phyloP scores from a whole-genome alignment of 2,329 filamentous ascomycete genomes.

The Xylariaceae sp. region DNA sequence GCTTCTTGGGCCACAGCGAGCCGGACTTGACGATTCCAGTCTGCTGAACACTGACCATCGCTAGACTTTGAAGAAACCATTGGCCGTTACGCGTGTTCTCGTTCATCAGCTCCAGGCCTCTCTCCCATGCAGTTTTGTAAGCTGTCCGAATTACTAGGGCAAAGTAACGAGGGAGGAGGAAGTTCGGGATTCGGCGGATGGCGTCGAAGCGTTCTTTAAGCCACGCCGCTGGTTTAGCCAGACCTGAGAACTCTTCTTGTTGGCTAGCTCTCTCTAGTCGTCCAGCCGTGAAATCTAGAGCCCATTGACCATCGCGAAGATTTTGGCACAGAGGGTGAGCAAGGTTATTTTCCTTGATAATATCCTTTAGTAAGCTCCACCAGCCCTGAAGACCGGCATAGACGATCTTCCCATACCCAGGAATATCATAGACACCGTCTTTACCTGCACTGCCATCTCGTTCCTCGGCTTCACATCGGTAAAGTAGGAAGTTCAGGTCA shows the following conservation, averaged over 20 bases:
- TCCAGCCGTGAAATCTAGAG: slow-evolving; percentile 79
- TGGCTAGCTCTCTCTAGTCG: slow-evolving; percentile 70
- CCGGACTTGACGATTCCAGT: slow-evolving; percentile 86
- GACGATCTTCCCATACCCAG: slow-evolving; percentile 76
- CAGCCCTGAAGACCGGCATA: slow-evolving; percentile 98
- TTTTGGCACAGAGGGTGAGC: slow-evolving; percentile 93
- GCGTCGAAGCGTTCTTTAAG: slow-evolving; percentile 80
- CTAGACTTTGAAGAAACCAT: slow-evolving; percentile 81
- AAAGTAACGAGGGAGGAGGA: slow-evolving; percentile 90
- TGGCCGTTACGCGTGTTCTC: slow-evolving; percentile 75
- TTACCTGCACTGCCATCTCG: slow-evolving; percentile 71
- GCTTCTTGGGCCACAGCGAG: slow-evolving; percentile 81
- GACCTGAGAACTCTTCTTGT: slow-evolving; percentile 54
- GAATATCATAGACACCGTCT: slow-evolving; percentile 87
- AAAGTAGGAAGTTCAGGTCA: slow-evolving; percentile 88
- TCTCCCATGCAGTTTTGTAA: slow-evolving; percentile 78
- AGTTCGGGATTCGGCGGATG: slow-evolving; percentile 79
- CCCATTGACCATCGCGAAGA: slow-evolving; percentile 86
- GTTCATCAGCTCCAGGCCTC: slow-evolving; percentile 74
- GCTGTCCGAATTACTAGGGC: slow-evolving; percentile 82
- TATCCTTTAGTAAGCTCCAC: slow-evolving; percentile 86
- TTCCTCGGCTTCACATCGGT: slow-evolving; percentile 86
- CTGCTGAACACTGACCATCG: slow-evolving; percentile 88
- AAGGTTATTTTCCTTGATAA: slow-evolving; percentile 85
- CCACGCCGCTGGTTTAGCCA: slow-evolving; percentile 70